Evolutionary conservation across 495 filamentous ascomycete genomes (phyloP).

Genomic region (Aspergillus ellipticus): DNA sequence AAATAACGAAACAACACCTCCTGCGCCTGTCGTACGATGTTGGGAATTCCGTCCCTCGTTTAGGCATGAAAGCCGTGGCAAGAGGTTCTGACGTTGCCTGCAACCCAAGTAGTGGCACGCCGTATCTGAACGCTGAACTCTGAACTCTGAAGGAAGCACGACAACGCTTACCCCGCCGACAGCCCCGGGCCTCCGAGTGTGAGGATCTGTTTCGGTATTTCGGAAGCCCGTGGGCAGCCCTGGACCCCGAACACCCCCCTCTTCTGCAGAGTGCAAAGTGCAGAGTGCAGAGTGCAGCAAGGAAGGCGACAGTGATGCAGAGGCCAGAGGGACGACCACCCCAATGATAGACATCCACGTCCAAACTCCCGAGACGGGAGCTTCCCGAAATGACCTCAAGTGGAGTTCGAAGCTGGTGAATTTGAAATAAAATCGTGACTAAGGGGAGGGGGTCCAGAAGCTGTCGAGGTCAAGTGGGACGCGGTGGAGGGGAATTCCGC

Average conservation of each 20-base stretch:
- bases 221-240: too few relatives aligned
- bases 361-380: neutral
- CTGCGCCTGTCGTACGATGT: conserved; percentile 1
- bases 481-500: conserved; percentile 14
- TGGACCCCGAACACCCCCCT: too few relatives aligned
- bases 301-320: too few relatives aligned
- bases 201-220: too few relatives aligned
- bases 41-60: neutral
- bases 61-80: conserved; percentile 2
- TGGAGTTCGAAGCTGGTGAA: conserved; percentile 1
- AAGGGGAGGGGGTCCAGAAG: conserved; percentile 3
- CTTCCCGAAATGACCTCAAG: conserved; percentile 1
- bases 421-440: conserved; percentile 9
- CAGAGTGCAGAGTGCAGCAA: too few relatives aligned
- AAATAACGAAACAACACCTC: neutral
- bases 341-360: neutral
- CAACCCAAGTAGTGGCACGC: too few relatives aligned
- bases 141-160: too few relatives aligned
- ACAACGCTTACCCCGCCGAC: too few relatives aligned
- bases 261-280: too few relatives aligned
- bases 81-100: neutral
- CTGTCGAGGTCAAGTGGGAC: conserved; percentile 12
- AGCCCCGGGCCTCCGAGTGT: too few relatives aligned
- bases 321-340: neutral
- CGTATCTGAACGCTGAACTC: too few relatives aligned